Evolutionary conservation across 148 eudicot genomes (phyloP).

Genomic region (Talinum fruticosum): DNA sequence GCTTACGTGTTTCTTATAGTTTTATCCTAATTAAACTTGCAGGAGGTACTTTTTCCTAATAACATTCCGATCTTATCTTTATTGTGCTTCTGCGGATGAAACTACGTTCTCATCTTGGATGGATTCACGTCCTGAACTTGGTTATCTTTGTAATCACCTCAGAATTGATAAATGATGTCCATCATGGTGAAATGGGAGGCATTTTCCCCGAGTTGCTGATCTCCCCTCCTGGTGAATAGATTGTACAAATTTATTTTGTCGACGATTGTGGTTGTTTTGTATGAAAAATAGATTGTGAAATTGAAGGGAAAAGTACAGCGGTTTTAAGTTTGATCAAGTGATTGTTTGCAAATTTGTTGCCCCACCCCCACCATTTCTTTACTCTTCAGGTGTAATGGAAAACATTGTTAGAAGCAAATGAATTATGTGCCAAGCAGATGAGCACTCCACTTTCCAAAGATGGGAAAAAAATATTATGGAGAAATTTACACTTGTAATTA

Average conservation of each 20-base stretch:
- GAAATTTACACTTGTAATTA: too few species aligned
- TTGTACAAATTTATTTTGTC: constrained; percentile 11
- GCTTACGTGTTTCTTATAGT: neutral
- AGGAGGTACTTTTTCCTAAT: constrained; percentile 90
- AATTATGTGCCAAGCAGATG: too few species aligned
- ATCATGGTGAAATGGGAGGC: neutral
- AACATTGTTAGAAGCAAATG: too few species aligned
- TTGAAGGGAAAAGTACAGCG: neutral
- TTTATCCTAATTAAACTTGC: constrained; percentile 28
- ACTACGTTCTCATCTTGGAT: constrained; percentile 68
- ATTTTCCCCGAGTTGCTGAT: neutral
- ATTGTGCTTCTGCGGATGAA: constrained; percentile 48
- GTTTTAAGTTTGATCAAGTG: too few species aligned
- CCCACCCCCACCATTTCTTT: too few species aligned
- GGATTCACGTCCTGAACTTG: constrained; percentile 85
- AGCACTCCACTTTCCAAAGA: too few species aligned
- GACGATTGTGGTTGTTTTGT: neutral
- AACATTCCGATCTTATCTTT: constrained; percentile 82
- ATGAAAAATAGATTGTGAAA: neutral
- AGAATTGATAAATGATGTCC: constrained; percentile 57
- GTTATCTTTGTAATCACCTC: constrained; percentile 79
- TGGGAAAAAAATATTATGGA: too few species aligned
- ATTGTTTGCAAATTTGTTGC: too few species aligned
- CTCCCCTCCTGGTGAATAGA: constrained; percentile 15
- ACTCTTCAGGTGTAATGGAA: too few species aligned